Conservation (phyloP, 139 green algal species). For the Chlamydomonas sp. region DNA sequence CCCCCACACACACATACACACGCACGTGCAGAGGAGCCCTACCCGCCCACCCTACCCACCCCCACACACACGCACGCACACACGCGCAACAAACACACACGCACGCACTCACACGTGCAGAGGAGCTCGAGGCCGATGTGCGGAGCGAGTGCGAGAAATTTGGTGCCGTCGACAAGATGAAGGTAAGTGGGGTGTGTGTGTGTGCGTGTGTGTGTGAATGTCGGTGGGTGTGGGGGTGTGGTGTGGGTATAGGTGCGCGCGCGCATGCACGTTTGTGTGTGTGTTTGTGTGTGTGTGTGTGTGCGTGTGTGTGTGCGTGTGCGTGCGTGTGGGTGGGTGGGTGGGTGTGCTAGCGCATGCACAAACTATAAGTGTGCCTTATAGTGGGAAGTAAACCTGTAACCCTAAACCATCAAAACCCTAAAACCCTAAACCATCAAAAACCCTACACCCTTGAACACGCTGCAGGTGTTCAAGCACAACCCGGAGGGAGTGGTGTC, state of each 20-base stretch:
- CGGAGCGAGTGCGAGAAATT: constrained; percentile 67
- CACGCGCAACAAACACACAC: neutral
- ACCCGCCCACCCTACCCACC: neutral
- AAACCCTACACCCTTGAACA: neutral
- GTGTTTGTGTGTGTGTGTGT: too few relatives aligned
- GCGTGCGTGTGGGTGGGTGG: too few relatives aligned
- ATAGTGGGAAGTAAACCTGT: neutral
- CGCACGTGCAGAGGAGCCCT: too few relatives aligned
- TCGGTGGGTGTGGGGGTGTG: too few relatives aligned
- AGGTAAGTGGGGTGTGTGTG: too few relatives aligned
- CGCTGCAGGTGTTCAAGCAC: constrained; percentile 62
- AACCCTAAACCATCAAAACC: neutral
- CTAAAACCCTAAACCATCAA: neutral
- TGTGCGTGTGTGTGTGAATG: too few relatives aligned
- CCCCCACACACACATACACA: too few relatives aligned
- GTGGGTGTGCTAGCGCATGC: too few relatives aligned
- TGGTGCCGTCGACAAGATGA: constrained; percentile 73
- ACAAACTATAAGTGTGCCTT: too few relatives aligned
- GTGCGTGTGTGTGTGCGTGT: too few relatives aligned
- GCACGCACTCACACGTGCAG: constrained; percentile 11
- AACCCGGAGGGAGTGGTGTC: constrained; percentile 79
- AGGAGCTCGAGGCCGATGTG: constrained; percentile 83
- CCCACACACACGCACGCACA: constrained; percentile 10
- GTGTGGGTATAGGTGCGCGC: too few relatives aligned
- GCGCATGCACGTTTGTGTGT: too few relatives aligned